phyloP scores from a whole-genome alignment of 2,329 filamentous ascomycete species.

The Botrytis hyacinthi region DNA sequence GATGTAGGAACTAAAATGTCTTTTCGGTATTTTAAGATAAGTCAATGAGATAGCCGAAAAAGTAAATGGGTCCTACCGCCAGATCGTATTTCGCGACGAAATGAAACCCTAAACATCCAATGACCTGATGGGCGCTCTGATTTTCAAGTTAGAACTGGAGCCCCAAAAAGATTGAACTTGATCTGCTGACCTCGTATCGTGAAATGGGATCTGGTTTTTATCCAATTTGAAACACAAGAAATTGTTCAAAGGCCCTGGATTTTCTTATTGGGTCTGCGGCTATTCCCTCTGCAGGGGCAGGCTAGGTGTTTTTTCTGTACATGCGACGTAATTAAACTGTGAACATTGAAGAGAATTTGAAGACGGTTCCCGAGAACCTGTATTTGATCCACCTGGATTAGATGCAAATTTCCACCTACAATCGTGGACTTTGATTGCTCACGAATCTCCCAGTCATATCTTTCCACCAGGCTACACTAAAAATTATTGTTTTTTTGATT shows the following conservation, averaged over 20 bases:
- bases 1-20: background rate
- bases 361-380: background rate
- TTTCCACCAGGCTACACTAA: background rate
- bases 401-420: background rate
- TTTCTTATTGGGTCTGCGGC: background rate
- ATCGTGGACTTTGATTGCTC: background rate
- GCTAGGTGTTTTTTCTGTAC: background rate
- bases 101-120: background rate
- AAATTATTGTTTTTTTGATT: background rate
- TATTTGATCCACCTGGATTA: background rate
- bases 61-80: background rate
- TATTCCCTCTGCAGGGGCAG: background rate
- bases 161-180: background rate
- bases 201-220: background rate
- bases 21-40: background rate
- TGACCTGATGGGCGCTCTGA: background rate
- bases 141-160: background rate
- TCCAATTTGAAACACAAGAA: background rate
- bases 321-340: background rate
- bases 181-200: background rate
- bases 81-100: background rate
- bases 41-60: background rate
- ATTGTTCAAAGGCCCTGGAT: background rate
- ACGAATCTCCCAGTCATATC: background rate
- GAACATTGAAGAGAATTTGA: background rate